These are phyloP conservation scores for Lactarius vividus DNA, from an alignment of 768 basidiomycete species.

Conservation along the genomic window DNA sequence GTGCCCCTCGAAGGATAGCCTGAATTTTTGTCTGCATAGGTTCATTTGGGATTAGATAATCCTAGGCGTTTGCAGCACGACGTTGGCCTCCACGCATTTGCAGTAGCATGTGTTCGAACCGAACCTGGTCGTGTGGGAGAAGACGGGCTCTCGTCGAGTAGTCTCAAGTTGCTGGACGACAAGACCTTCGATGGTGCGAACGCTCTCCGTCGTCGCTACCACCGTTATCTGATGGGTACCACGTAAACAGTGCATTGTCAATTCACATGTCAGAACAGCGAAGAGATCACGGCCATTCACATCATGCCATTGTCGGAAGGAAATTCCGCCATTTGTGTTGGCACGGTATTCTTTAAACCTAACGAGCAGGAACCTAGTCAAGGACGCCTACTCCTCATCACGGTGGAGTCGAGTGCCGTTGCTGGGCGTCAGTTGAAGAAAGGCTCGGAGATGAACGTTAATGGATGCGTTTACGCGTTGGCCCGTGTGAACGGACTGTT, in stretches of 20 bases:
- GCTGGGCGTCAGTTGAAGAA: conserved; percentile 32
- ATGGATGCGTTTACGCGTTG: conserved; percentile 71
- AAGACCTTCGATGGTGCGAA: conserved; percentile 50
- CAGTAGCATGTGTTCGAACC: conserved; percentile 57
- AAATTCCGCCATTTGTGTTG: conserved; percentile 39
- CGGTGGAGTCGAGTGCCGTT: conserved; percentile 34
- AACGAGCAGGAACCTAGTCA: conserved; percentile 37
- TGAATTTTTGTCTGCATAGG: conserved; percentile 40
- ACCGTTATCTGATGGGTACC: background rate
- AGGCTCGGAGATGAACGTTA: conserved; percentile 45
- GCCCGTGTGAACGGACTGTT: conserved; percentile 48
- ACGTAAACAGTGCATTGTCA: conserved; percentile 42
- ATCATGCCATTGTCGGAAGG: conserved; percentile 34
- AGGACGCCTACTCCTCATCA: conserved; percentile 63
- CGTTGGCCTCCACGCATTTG: conserved; percentile 53
- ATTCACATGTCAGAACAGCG: conserved; percentile 49
- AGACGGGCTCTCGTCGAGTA: conserved; percentile 45
- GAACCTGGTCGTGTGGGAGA: conserved; percentile 56
- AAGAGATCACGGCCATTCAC: conserved; percentile 59
- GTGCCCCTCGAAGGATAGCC: conserved; percentile 3
- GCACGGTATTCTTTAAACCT: conserved; percentile 36
- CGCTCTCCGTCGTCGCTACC: too few species aligned
- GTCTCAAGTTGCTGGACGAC: conserved; percentile 67
- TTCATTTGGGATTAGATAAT: conserved; percentile 67
- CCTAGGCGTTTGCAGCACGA: conserved; percentile 68